Evolutionary conservation across 345 rosid species (phyloP).

Genomic region (Melaleuca quinquenervia): DNA sequence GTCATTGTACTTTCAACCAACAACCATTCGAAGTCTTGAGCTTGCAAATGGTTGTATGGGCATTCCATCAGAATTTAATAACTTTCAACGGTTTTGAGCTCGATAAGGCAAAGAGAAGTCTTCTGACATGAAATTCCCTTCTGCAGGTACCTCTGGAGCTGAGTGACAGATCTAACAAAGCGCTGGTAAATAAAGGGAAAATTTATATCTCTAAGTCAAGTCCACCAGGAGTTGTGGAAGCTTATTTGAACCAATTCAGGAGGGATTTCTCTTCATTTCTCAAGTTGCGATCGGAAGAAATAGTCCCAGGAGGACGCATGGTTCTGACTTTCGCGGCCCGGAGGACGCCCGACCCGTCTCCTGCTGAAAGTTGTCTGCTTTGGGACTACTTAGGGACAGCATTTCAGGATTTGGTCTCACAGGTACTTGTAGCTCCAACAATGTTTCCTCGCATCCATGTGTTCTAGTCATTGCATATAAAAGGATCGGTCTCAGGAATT

Average conservation of each 20-base stretch:
- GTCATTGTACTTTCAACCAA: background rate
- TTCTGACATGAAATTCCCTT: background rate
- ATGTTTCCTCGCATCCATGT: background rate
- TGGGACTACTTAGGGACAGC: conserved; percentile 42
- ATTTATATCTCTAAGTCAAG: conserved; percentile 29
- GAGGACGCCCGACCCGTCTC: conserved; percentile 17
- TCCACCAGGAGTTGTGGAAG: conserved; percentile 11
- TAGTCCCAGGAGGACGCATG: conserved; percentile 27
- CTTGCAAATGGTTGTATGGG: background rate
- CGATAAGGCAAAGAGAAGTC: too few species aligned
- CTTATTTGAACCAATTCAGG: conserved; percentile 26
- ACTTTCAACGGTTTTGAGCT: background rate
- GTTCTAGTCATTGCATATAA: background rate
- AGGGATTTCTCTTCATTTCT: conserved; percentile 32
- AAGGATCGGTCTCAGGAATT: background rate
- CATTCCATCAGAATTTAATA: background rate
- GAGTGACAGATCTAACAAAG: background rate
- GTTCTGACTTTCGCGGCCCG: conserved; percentile 21
- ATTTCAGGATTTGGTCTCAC: conserved; percentile 22
- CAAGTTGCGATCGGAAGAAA: conserved; percentile 14
- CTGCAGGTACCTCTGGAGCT: conserved; percentile 29
- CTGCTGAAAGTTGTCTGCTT: conserved; percentile 21
- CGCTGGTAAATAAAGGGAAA: conserved; percentile 25
- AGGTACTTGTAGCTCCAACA: too few species aligned
- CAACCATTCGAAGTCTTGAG: background rate